Evolutionary conservation across 148 eudicot genomes (phyloP).

Genomic region (Camellia sinensis): DNA sequence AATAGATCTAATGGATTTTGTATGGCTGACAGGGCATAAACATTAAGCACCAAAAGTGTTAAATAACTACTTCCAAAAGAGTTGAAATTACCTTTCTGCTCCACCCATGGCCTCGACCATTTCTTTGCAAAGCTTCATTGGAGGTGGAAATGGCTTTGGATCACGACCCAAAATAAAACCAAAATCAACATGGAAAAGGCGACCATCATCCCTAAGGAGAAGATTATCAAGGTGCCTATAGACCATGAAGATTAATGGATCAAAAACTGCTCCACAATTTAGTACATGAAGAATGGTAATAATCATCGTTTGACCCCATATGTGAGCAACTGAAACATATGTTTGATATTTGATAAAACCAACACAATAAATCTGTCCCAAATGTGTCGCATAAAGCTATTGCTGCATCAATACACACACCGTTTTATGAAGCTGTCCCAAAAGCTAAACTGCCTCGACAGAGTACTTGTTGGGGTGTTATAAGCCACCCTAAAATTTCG

Average conservation of each 20-base stretch:
- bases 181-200: conserved; percentile 96
- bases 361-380: too few species aligned
- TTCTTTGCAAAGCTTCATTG: conserved; percentile 99
- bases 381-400: too few species aligned
- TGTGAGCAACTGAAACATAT: too few species aligned
- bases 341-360: too few species aligned
- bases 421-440: too few species aligned
- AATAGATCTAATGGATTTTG: not conserved
- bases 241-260: conserved; percentile 23
- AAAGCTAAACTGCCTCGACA: too few species aligned
- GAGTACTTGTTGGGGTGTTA: too few species aligned
- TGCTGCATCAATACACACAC: too few species aligned
- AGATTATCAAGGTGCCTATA: conserved; percentile 95
- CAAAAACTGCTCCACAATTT: conserved; percentile 12
- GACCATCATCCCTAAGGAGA: conserved; percentile 87
- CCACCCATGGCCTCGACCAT: conserved; percentile 99
- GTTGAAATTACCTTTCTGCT: conserved; percentile 72
- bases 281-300: not conserved
- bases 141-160: conserved; percentile 99
- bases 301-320: not conserved
- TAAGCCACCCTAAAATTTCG: too few species aligned
- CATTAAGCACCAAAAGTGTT: not conserved
- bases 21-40: not conserved
- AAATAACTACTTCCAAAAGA: not conserved
- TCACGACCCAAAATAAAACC: conserved; percentile 95